These are phyloP conservation scores for Suillus subalutaceus DNA, from an alignment of 768 basidiomycete species.

Conservation along the genomic window DNA sequence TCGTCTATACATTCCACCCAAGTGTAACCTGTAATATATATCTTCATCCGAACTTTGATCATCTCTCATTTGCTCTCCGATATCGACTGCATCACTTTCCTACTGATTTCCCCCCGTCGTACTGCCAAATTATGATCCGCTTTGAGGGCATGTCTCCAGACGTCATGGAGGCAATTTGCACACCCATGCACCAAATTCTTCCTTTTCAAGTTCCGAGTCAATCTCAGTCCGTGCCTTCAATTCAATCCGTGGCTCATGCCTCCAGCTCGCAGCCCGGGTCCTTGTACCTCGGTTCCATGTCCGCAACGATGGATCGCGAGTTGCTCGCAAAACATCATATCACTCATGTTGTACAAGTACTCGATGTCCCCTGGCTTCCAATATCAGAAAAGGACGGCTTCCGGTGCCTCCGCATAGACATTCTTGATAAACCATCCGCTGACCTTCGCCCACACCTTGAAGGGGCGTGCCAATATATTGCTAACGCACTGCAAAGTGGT, in stretches of 20 bases:
- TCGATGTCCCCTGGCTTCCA: conserved; percentile 68
- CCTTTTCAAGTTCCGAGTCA: conserved; percentile 34
- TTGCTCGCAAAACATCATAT: conserved; percentile 54
- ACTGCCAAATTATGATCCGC: conserved; percentile 60
- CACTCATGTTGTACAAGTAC: conserved; percentile 64
- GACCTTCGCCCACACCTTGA: conserved; percentile 74
- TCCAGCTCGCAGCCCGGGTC: conserved; percentile 41
- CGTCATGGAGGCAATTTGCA: conserved; percentile 84
- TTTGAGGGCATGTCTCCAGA: conserved; percentile 76
- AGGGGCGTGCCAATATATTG: conserved; percentile 67
- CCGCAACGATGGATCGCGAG: conserved; percentile 58
- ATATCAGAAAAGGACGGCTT: conserved; percentile 46
- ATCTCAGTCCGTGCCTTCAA: conserved; percentile 19
- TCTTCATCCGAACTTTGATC: conserved; percentile 8
- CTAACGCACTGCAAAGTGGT: conserved; percentile 59
- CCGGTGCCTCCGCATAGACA: conserved; percentile 66
- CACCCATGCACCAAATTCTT: conserved; percentile 79
- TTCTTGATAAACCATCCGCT: conserved; percentile 60
- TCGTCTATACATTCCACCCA: not conserved
- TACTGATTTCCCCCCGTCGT: conserved; percentile 1
- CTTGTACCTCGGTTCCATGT: conserved; percentile 71
- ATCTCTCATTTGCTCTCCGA: conserved; percentile 10
- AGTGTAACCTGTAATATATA: not conserved
- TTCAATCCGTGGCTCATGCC: conserved; percentile 19
- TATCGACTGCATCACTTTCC: conserved; percentile 8